These are phyloP conservation scores for Cytospora piceae DNA, from an alignment of 2,329 filamentous ascomycete species.

Conservation along the genomic window DNA sequence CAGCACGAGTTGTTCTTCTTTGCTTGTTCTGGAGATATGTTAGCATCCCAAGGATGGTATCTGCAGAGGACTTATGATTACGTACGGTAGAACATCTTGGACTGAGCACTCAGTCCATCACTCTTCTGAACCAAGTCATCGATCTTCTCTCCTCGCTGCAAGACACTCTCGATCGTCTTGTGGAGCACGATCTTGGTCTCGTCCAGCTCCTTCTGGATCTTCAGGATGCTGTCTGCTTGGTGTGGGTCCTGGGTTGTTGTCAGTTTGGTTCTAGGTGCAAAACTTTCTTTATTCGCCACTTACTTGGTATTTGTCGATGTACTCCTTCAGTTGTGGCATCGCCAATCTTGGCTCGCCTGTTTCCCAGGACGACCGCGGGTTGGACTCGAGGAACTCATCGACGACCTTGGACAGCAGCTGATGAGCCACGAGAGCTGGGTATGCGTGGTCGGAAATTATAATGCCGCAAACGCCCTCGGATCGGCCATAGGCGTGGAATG, in stretches of 20 bases:
- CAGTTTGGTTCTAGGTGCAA: neutral
- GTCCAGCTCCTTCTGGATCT: constrained; percentile 95
- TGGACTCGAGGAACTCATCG: constrained; percentile 81
- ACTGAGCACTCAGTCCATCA: constrained; percentile 85
- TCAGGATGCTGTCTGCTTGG: constrained; percentile 89
- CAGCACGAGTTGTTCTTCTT: constrained; percentile 85
- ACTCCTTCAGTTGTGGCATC: constrained; percentile 79
- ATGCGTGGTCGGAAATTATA: constrained; percentile 77
- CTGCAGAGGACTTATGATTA: constrained; percentile 28
- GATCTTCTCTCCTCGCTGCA: constrained; percentile 95
- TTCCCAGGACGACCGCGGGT: constrained; percentile 72
- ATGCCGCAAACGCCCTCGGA: constrained; percentile 76
- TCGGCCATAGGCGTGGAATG: constrained; percentile 77
- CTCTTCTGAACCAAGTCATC: constrained; percentile 93
- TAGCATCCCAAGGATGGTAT: neutral
- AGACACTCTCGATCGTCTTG: constrained; percentile 87
- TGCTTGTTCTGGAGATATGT: constrained; percentile 55
- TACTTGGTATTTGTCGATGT: constrained; percentile 63
- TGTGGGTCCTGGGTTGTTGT: constrained; percentile 69
- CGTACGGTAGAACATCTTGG: constrained; percentile 96
- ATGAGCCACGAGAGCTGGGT: constrained; percentile 47
- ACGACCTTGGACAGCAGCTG: constrained; percentile 74
- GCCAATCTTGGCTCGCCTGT: constrained; percentile 56
- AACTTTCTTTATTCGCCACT: neutral
- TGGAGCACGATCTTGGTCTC: constrained; percentile 94